Base-by-base conservation (phyloP, 2,329 filamentous ascomycete genomes). In the Corinectria fuckeliana region DNA sequence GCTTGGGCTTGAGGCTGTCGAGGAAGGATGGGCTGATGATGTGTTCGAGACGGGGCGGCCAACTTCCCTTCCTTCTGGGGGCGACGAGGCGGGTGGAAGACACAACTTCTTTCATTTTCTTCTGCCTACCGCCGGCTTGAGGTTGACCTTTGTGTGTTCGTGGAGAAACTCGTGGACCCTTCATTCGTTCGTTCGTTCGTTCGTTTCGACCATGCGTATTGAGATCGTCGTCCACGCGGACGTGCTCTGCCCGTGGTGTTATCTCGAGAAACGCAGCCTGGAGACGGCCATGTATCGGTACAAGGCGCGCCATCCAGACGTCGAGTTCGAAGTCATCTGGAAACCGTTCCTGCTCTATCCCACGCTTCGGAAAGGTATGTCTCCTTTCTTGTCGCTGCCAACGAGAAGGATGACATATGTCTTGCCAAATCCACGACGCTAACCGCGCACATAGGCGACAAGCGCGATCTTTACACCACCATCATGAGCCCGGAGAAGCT, bases 191-290 rank as follows among this genome's bases (percentile, higher is more conserved):
- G 44, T 36, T 39, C 44, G n/a, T 41, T 32, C 32, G 26, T 11
- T 56, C 50, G 44, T 36, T 39, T 39, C n/a, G n/a, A 49, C 10
- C 25, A 70, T 68, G 66, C 39, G 64, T 18, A 56, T 71, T 45
- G 56, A 64, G 6, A 77, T 85, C 58, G 79, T 82, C 47, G 72
- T 83, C 44, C 80, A 83, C 63, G 72, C 79, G 34, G 83, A 85
- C 68, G 76, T 81, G 6, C 72, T 82, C 34, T 85, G 83, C 58
- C 81, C 82, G 4, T 84, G 81, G 75, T 83, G 80, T 64, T 85
- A 82, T 64, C 74, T 85, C 58, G 77, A 78, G 57, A 77, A 82
- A 61, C 78, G 74, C 56, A 78, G 76, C 53, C 75, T 85, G 50
- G 77, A 82, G 58, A 63, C 60, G 11, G 81, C 82, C 54, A 81